A percentile compares a stretch with the other conserved stretches of the same genome.
These are phyloP conservation scores for Suillus plorans DNA, from an alignment of 768 basidiomycete species.

Conservation along the genomic window DNA sequence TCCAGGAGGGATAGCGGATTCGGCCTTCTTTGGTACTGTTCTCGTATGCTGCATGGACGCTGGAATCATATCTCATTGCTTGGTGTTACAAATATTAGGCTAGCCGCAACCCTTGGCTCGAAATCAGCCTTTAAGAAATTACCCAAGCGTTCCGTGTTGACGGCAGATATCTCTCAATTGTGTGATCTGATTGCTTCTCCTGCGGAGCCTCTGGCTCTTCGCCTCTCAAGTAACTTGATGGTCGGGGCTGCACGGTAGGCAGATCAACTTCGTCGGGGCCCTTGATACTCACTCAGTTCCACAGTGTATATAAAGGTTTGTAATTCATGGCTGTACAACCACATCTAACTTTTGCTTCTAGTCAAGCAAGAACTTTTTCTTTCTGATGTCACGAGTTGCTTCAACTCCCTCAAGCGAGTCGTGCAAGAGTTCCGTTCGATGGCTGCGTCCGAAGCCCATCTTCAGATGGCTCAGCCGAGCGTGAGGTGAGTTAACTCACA, in stretches of 20 bases:
- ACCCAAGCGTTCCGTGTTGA: constrained; percentile 79
- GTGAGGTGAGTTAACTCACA: constrained; percentile 47
- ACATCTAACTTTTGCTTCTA: constrained; percentile 26
- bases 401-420: constrained; percentile 74
- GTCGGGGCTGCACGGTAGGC: constrained; percentile 85
- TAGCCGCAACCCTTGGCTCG: constrained; percentile 87
- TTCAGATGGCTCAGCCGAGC: constrained; percentile 71
- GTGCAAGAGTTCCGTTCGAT: constrained; percentile 61
- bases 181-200: constrained; percentile 82
- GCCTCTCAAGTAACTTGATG: constrained; percentile 86
- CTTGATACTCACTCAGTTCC: constrained; percentile 6
- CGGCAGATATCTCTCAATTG: constrained; percentile 78
- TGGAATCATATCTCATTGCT: neutral
- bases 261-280: neutral
- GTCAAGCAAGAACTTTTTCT: constrained; percentile 86
- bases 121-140: constrained; percentile 85
- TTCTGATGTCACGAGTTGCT: constrained; percentile 77
- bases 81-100: constrained; percentile 47
- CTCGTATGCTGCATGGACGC: neutral
- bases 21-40: constrained; percentile 75
- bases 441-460: constrained; percentile 45
- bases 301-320: constrained; percentile 51
- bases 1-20: constrained; percentile 84
- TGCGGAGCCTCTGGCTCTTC: constrained; percentile 80
- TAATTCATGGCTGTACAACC: neutral